phyloP scores from a whole-genome alignment of 2,329 filamentous ascomycete genomes.

The Sclerotinia sclerotiorum region DNA sequence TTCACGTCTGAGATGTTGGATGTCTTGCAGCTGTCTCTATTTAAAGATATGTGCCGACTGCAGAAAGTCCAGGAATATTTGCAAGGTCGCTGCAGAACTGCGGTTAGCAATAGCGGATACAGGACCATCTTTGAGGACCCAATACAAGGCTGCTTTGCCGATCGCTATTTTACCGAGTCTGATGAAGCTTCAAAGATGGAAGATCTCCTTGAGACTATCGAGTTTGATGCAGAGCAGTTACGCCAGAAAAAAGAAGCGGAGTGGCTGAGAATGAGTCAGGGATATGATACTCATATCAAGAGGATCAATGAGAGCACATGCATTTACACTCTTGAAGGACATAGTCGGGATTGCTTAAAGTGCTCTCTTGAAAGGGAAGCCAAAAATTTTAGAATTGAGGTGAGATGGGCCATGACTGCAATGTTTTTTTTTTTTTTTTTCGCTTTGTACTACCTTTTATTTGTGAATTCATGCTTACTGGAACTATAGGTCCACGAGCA shows the following conservation, averaged over 20 bases:
- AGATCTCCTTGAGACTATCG: constrained; percentile 37
- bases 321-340: constrained; percentile 40
- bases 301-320: constrained; percentile 42
- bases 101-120: constrained; percentile 17
- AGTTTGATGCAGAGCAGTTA: constrained; percentile 36
- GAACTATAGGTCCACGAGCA: constrained; percentile 47
- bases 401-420: neutral
- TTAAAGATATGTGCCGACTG: constrained; percentile 52
- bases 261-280: constrained; percentile 40
- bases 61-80: constrained; percentile 53
- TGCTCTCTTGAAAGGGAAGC: constrained; percentile 44
- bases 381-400: constrained; percentile 45
- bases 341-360: constrained; percentile 45
- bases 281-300: constrained; percentile 43
- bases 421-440: no score
- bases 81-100: constrained; percentile 38
- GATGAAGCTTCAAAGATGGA: constrained; percentile 28
- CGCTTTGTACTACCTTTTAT: neutral
- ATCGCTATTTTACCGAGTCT: constrained; percentile 36
- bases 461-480: neutral
- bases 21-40: constrained; percentile 51
- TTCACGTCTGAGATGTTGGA: constrained; percentile 54
- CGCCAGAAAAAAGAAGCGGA: constrained; percentile 44
- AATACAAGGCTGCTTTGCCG: constrained; percentile 40
- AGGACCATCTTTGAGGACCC: constrained; percentile 51